Evolutionary conservation across 371 early-diverging fungal genomes (phyloP), one percentile per base, ranked within the genome.

Genomic region (Mucor indicus): DNA sequence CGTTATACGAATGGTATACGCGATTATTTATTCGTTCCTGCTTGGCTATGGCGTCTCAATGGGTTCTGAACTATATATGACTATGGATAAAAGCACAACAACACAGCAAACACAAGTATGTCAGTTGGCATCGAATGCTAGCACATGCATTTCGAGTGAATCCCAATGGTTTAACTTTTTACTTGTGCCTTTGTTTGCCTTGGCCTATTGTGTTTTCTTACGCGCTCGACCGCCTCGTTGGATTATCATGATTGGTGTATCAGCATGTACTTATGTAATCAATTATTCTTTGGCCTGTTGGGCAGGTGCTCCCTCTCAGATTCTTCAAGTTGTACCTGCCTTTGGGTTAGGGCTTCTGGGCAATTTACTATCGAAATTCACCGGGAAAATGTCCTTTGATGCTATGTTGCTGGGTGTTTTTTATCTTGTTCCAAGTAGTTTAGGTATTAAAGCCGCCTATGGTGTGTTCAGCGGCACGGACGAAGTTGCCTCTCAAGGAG

Each of bases 31-130:
- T 15, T 85, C 90, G 1, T 83, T 92, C 45, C 51, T 90, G 27
- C 75, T 90, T 7, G 86, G 89, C 2, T 91, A 87, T 43, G 93
- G 91, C n/a, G 71, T 93, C 31, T 67, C 81, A 0, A 79, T 91
- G 51, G 93, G 93, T 0, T 67, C 80, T 27, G 57, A 69, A 43
- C 58, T 63, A 10, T 79, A 62, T 50, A 41, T 57, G 8, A 44
- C 59, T 0, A 63, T 82, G 12, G 80, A 80, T 20, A 35, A 48
- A 1, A 44, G 16, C 7, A 19, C 22, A 2, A 39, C 8, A 1
- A 35, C 35, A 0, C 22, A 27, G 8, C 60, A 52, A 21, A 27
- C 49, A 0, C 36, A 33, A 5, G 35, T 39, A 5, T 66, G 64
- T 36, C 48, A 48, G 37, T 21, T 37, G 10, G 66, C 65, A 1